A percentile compares a stretch with the other conserved stretches of the same genome.
Evolutionary conservation across 768 basidiomycete genomes (phyloP).

Genomic region (Fomitopsis pulvina): DNA sequence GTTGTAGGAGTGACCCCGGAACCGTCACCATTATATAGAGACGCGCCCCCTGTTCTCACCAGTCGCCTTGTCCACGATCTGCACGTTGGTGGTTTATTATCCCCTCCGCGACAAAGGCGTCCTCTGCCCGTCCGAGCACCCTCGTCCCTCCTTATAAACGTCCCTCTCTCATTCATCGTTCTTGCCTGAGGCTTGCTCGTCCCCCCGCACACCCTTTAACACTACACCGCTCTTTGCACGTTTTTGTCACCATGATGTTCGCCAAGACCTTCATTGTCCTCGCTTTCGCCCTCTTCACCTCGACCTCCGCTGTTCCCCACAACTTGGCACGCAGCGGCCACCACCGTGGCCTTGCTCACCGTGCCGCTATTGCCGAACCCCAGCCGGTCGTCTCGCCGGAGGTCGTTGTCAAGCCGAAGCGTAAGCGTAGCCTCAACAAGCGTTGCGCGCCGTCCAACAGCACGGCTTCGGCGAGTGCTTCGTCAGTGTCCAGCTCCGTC

Average conservation of each 20-base stretch:
- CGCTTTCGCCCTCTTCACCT: constrained; percentile 5
- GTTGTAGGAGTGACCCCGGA: constrained; percentile 5
- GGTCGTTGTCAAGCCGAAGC: constrained; percentile 1
- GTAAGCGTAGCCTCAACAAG: constrained; percentile 6
- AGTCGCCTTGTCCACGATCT: constrained; percentile 7
- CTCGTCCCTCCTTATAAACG: constrained; percentile 4
- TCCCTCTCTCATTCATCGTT: constrained; percentile 6
- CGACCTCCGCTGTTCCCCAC: too few relatives aligned
- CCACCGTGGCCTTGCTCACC: constrained; percentile 4
- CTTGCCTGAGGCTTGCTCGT: constrained; percentile 4
- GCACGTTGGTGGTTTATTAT: neutral
- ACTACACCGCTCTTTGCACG: constrained; percentile 7
- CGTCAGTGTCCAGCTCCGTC: constrained; percentile 1
- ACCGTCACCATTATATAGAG: neutral
- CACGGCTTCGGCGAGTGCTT: constrained; percentile 25
- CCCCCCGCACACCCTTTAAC: constrained; percentile 4
- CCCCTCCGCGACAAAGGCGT: constrained; percentile 3
- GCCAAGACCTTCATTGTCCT: constrained; percentile 23
- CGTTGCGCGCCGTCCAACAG: constrained; percentile 3
- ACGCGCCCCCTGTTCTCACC: constrained; percentile 1
- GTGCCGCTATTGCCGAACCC: neutral
- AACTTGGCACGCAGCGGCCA: constrained; percentile 4
- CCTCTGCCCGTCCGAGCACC: constrained; percentile 1
- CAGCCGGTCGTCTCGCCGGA: neutral
- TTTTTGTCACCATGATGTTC: constrained; percentile 33